Base-by-base conservation (phyloP, 2,329 filamentous ascomycete genomes). In the Cladophialophora bantiana region DNA sequence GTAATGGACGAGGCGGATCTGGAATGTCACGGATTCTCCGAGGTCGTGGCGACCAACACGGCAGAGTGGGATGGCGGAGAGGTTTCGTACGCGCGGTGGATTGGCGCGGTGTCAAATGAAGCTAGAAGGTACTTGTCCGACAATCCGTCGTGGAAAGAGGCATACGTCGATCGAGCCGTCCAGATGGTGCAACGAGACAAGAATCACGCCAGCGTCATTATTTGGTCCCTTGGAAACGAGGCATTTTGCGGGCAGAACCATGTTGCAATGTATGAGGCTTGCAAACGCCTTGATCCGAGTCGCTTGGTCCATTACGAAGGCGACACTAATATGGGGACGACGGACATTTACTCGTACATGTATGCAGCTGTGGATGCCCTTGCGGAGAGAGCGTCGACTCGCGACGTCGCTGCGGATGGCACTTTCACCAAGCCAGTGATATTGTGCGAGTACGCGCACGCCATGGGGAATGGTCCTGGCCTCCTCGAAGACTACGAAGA, bases 401-500 rank as follows among this genome's bases (percentile, higher is more conserved):
- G 45, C 10, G 45, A 26, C 9, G 18, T 50, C 18, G 45, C 45
- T 9, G 59, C 45, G 34, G 59, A 79, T 72, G 85, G 88, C 69
- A 78, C 76, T 12, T 85, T 78, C 20, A 78, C 82, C 9, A 79
- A 79, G 56, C 76, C 78, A 0, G 72, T 76, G 6, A 65, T 80
- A 40, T 70, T 84, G 3, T 86, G 84, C 68, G 84, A 86, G 72
- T 86, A 82, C 65, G 81, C 78, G 0, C 84, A 85, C 72, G 89
- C 90, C 1, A 92, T 92, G 90, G 90, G 90, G 4, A 92, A 92
- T 71, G 90, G 89, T 0, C 90, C 90, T 0, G 90, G 90, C 1
- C 86, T 85, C 36, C 81, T 92, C 9, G 84, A 89, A 67, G 89
- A 91, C 68, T 92, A 92, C 67, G 81, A 89, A 58, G 81, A 88